Conservation (phyloP, 768 basidiomycete species). For the Lactifluus subvellereus region DNA sequence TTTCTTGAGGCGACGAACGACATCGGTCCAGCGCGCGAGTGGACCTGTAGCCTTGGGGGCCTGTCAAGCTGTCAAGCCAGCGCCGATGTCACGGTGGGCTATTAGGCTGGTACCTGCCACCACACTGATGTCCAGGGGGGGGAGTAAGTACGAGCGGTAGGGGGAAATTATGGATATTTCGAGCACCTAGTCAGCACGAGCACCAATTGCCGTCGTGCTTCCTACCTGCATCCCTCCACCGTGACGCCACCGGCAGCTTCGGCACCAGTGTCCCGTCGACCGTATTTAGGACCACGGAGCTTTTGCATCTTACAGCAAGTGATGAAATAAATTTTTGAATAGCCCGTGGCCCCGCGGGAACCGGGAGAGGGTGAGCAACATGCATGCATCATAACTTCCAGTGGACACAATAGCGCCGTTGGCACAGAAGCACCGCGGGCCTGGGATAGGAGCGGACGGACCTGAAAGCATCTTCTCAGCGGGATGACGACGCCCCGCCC, state of each 20-base stretch:
- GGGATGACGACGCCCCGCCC: constrained; percentile 52
- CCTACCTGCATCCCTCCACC: constrained; percentile 45
- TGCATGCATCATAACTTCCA: constrained; percentile 40
- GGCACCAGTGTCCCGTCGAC: constrained; percentile 52
- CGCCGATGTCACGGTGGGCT: not conserved
- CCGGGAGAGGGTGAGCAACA: not conserved
- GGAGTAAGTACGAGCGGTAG: not conserved
- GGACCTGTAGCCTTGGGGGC: constrained; percentile 50
- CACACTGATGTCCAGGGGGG: constrained; percentile 40
- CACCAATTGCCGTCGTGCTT: constrained; percentile 57
- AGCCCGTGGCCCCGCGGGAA: not conserved
- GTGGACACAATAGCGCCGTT: constrained; percentile 55
- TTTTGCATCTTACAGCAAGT: constrained; percentile 45
- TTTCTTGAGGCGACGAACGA: constrained; percentile 33
- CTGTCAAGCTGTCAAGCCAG: not conserved
- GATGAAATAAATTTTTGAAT: not conserved
- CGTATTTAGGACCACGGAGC: constrained; percentile 37
- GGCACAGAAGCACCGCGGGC: constrained; percentile 57
- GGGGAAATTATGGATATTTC: not conserved
- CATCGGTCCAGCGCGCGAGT: constrained; percentile 41
- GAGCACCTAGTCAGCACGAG: constrained; percentile 56
- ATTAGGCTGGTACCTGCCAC: constrained; percentile 32
- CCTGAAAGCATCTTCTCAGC: constrained; percentile 47
- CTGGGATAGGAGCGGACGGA: constrained; percentile 45
- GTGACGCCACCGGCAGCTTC: constrained; percentile 49